phyloP scores from a whole-genome alignment of 1,284 basidiomycete genomes.

The Apiotrichum sp. region DNA sequence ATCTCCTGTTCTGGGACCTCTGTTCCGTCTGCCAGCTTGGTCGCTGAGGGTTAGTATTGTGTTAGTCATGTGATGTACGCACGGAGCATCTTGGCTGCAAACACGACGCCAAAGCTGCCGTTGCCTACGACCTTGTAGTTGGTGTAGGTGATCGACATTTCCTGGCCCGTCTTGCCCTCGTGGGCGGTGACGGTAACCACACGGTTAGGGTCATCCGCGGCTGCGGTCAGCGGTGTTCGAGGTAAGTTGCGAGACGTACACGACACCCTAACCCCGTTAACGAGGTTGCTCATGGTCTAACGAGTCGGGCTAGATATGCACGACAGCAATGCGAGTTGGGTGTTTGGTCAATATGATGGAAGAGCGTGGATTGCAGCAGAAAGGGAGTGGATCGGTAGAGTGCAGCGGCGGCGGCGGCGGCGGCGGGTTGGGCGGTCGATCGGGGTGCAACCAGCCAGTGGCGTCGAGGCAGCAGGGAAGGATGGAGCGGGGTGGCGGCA shows the following conservation, averaged over 20 bases:
- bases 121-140: slow-evolving; percentile 98
- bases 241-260: slow-evolving; percentile 53
- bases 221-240: slow-evolving; percentile 8
- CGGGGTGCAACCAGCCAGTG: not conserved
- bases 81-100: slow-evolving; percentile 58
- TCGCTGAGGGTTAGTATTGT: slow-evolving; percentile 19
- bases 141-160: slow-evolving; percentile 85
- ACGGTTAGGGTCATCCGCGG: slow-evolving; percentile 83
- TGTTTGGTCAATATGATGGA: too few relatives aligned
- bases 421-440: not conserved
- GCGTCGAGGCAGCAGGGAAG: not conserved
- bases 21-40: slow-evolving; percentile 36
- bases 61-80: slow-evolving; percentile 10
- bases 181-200: slow-evolving; percentile 91
- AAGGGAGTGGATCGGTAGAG: not conserved
- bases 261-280: slow-evolving; percentile 85
- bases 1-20: slow-evolving; percentile 75
- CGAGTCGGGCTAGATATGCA: not conserved
- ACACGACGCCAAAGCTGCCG: slow-evolving; percentile 97
- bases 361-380: not conserved
- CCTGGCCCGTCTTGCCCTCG: slow-evolving; percentile 87
- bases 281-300: slow-evolving; percentile 37
- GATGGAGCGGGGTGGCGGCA: too few relatives aligned
- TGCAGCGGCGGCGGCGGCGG: not conserved
- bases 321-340: not conserved